These are phyloP conservation scores for Sporothrix schenckii DNA, from an alignment of 2,329 filamentous ascomycete genomes.

Conservation along the genomic window DNA sequence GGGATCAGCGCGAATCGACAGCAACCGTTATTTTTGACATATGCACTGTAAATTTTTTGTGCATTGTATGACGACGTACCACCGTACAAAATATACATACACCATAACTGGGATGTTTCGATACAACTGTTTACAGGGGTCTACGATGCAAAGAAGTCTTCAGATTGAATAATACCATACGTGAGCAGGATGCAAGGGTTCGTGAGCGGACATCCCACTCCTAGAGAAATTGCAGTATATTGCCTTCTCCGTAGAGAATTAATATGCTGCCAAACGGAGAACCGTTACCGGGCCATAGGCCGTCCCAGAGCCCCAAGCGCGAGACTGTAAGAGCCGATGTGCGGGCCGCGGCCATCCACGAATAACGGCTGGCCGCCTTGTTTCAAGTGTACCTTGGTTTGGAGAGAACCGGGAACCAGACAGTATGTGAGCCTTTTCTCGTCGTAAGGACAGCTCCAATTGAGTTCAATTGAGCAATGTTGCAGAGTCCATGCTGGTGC, in stretches of 20 bases:
- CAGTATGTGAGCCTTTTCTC: neutral
- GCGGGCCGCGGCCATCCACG: neutral
- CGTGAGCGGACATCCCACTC: conserved; percentile 8
- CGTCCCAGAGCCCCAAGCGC: conserved; percentile 13
- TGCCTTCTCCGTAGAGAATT: neutral
- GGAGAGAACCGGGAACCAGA: neutral
- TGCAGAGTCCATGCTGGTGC: neutral
- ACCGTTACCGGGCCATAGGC: conserved; percentile 28
- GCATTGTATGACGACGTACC: neutral
- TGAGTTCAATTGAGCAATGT: neutral
- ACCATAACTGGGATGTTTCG: neutral
- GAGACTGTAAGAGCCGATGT: neutral
- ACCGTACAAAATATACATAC: no score
- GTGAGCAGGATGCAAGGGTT: neutral
- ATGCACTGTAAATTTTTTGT: conserved; percentile 10
- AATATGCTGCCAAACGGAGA: neutral
- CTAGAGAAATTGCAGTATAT: neutral
- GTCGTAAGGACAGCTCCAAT: neutral
- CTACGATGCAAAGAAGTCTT: neutral
- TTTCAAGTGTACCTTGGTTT: conserved; percentile 27
- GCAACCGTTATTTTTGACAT: conserved; percentile 27
- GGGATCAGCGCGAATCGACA: neutral
- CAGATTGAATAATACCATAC: conserved; percentile 7
- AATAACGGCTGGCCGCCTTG: neutral
- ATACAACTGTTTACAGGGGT: conserved; percentile 21